These are phyloP conservation scores for Cutaneotrichosporon spelunceum DNA, from an alignment of 1,284 basidiomycete genomes.

Conservation along the genomic window DNA sequence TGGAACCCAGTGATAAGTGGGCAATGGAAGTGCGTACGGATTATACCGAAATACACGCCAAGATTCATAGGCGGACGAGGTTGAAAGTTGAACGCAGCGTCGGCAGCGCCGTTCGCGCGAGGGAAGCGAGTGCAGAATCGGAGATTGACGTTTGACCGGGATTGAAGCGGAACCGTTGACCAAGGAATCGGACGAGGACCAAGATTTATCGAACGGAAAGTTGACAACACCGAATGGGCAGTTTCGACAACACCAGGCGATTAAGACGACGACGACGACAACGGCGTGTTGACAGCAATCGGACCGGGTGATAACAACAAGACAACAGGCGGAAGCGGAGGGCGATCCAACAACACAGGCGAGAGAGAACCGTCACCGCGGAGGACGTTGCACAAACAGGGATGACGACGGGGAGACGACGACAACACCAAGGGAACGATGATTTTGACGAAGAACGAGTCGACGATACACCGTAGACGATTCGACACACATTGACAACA, in stretches of 20 bases:
- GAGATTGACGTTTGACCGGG: constrained; percentile 6
- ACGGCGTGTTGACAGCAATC: constrained; percentile 5
- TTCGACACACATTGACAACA: not conserved
- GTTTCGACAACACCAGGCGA: constrained; percentile 4
- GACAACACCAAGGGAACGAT: constrained; percentile 1
- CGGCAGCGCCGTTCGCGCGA: constrained; percentile 8
- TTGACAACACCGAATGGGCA: constrained; percentile 4
- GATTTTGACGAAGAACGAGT: not conserved
- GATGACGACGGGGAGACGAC: constrained; percentile 2
- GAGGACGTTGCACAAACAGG: not conserved
- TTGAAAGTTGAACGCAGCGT: constrained; percentile 15
- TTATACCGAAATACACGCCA: constrained; percentile 30
- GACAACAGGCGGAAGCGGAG: not conserved
- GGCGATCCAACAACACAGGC: constrained; percentile 7
- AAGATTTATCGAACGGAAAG: constrained; percentile 1
- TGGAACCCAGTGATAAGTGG: constrained; percentile 16
- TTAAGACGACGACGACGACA: constrained; percentile 4
- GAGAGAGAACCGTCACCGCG: not conserved
- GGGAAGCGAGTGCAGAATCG: constrained; percentile 3
- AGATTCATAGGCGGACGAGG: constrained; percentile 31
- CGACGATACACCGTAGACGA: constrained; percentile 1
- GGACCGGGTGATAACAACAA: constrained; percentile 7
- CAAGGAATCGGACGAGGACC: not conserved
- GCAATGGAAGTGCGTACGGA: constrained; percentile 24
- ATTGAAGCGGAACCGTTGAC: constrained; percentile 1